These are phyloP conservation scores for Sisymbrium altissimum DNA, from an alignment of 345 rosid genomes.

Conservation along the genomic window DNA sequence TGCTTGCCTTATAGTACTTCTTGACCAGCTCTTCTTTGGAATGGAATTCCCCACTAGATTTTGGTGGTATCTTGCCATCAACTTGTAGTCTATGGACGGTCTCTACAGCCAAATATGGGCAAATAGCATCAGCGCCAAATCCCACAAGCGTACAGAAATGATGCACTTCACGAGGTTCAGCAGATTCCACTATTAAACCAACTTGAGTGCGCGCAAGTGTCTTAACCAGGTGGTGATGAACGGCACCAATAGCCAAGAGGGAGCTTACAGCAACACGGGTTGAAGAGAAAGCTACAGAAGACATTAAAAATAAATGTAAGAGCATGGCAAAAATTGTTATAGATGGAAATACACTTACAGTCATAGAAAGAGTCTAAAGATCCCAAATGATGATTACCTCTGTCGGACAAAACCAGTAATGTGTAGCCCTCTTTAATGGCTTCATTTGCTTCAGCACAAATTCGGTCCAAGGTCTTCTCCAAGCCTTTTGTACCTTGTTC, in stretches of 20 bases:
- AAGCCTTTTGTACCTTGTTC: constrained; percentile 79
- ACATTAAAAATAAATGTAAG: background rate
- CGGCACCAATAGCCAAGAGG: constrained; percentile 97
- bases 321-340: background rate
- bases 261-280: constrained; percentile 90
- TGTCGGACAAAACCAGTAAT: constrained; percentile 84
- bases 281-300: constrained; percentile 63
- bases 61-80: constrained; percentile 93
- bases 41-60: constrained; percentile 71
- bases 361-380: background rate
- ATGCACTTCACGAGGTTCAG: constrained; percentile 99
- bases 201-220: constrained; percentile 85
- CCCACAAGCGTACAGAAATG: constrained; percentile 98
- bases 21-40: constrained; percentile 85
- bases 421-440: constrained; percentile 89
- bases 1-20: constrained; percentile 96
- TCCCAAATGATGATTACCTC: constrained; percentile 56
- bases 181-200: constrained; percentile 93
- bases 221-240: constrained; percentile 92
- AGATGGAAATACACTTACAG: background rate
- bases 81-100: constrained; percentile 87
- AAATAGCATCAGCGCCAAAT: constrained; percentile 95
- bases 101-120: constrained; percentile 90
- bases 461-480: constrained; percentile 83
- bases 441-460: constrained; percentile 79